Conservation (phyloP, 2,329 filamentous ascomycete genomes). For the Rhynchosporium agropyri region DNA sequence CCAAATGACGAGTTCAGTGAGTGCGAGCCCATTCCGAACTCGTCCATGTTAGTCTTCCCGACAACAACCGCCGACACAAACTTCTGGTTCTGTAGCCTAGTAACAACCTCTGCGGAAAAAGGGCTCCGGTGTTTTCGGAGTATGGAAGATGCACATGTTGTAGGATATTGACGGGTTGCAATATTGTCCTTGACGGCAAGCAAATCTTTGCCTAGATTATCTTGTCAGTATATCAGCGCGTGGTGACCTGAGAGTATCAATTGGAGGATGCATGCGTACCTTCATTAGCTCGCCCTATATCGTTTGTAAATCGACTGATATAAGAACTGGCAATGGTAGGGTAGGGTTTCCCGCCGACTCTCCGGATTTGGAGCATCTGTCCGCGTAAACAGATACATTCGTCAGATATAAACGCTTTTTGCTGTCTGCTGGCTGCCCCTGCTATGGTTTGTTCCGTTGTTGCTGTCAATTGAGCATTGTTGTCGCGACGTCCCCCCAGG, state of each 20-base stretch:
- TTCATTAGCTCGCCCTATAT: background rate
- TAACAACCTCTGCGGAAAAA: conserved; percentile 80
- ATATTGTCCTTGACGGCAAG: conserved; percentile 75
- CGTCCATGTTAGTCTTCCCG: conserved; percentile 91
- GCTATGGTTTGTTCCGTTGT: background rate
- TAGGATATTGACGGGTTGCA: conserved; percentile 63
- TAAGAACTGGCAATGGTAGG: background rate
- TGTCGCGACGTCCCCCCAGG: no score
- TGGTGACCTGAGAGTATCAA: background rate
- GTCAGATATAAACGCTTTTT: background rate
- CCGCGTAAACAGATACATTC: background rate
- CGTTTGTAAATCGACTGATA: background rate
- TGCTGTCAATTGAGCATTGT: no score
- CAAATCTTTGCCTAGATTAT: background rate
- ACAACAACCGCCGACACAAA: conserved; percentile 58
- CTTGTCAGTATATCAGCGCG: background rate
- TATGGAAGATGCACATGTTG: conserved; percentile 81
- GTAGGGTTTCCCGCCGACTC: background rate
- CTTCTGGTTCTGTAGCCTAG: conserved; percentile 59
- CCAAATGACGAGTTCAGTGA: conserved; percentile 70
- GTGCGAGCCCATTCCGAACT: conserved; percentile 94
- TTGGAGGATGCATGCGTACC: background rate
- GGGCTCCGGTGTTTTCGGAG: conserved; percentile 73
- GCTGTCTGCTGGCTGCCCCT: background rate
- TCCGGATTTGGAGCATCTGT: conserved; percentile 5